Percentiles rank a stretch among this genome's conserved stretches.
Evolutionary conservation across 331 rosid species (phyloP).

Genomic region (Spiraea crenata): DNA sequence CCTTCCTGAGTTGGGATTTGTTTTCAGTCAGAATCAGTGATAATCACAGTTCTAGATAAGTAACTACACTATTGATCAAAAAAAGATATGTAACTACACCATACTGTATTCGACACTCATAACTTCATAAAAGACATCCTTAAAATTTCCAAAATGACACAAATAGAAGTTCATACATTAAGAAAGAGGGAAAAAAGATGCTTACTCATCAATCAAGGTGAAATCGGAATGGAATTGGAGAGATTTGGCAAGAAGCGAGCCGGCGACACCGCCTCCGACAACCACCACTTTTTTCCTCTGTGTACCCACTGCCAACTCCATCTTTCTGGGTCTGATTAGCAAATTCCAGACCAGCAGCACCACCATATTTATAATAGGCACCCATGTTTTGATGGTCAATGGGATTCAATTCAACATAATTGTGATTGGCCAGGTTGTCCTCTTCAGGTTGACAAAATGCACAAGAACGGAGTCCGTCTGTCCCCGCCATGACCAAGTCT

Average conservation of each 20-base stretch:
- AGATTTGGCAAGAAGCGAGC: slow-evolving; percentile 60
- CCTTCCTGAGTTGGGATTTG: slow-evolving; percentile 51
- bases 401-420: not conserved
- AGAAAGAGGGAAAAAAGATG: not conserved
- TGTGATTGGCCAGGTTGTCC: not conserved
- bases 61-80: no score
- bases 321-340: not conserved
- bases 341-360: not conserved
- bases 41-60: not conserved
- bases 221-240: slow-evolving; percentile 56
- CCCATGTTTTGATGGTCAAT: not conserved
- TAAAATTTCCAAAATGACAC: no score
- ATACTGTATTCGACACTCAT: no score
- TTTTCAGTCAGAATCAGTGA: slow-evolving; percentile 18
- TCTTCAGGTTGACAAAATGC: not conserved
- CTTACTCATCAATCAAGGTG: slow-evolving; percentile 73
- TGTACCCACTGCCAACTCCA: not conserved
- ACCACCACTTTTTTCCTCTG: slow-evolving; percentile 50
- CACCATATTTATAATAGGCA: not conserved
- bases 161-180: no score
- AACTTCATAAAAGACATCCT: no score
- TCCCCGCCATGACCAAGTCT: not conserved
- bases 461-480: no score
- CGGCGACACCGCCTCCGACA: slow-evolving; percentile 77
- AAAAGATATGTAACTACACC: no score